phyloP scores from a whole-genome alignment of 164 flowering plant genomes.

The Tinospora cordifolia region DNA sequence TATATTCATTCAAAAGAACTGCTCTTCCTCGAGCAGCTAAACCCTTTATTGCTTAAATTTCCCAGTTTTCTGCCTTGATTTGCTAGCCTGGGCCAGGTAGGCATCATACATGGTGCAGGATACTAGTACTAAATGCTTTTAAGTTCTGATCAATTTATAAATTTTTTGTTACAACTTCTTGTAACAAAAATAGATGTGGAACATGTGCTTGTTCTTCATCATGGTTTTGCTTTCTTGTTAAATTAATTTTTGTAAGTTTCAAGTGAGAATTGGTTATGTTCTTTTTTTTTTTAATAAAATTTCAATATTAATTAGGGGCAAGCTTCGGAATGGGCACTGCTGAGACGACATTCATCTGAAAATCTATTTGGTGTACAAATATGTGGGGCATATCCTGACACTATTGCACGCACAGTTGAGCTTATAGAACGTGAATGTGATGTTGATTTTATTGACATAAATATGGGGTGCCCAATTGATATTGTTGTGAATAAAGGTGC shows the following conservation, averaged over 20 bases:
- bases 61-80: not conserved
- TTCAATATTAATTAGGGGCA: conserved; percentile 54
- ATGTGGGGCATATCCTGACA: conserved; percentile 93
- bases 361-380: conserved; percentile 93
- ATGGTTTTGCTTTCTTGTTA: not conserved
- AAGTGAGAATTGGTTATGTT: not conserved
- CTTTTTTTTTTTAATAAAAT: conserved; percentile 9
- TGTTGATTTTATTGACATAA: conserved; percentile 92
- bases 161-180: not conserved
- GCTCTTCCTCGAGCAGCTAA: not conserved
- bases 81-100: not conserved
- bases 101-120: not conserved
- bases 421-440: conserved; percentile 75
- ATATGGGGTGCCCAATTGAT: conserved; percentile 99
- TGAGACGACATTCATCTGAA: conserved; percentile 87
- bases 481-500: conserved; percentile 92
- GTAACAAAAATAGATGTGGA: not conserved
- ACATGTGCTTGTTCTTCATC: not conserved
- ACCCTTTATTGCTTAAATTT: not conserved
- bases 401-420: conserved; percentile 75
- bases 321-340: conserved; percentile 97
- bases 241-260: too few species aligned
- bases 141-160: too few species aligned
- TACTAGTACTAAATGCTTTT: not conserved
- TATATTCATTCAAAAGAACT: not conserved